Percentiles rank a stretch among this genome's conserved stretches.
These are phyloP conservation scores for Euclidium syriacum DNA, from an alignment of 345 rosid species.

Conservation along the genomic window DNA sequence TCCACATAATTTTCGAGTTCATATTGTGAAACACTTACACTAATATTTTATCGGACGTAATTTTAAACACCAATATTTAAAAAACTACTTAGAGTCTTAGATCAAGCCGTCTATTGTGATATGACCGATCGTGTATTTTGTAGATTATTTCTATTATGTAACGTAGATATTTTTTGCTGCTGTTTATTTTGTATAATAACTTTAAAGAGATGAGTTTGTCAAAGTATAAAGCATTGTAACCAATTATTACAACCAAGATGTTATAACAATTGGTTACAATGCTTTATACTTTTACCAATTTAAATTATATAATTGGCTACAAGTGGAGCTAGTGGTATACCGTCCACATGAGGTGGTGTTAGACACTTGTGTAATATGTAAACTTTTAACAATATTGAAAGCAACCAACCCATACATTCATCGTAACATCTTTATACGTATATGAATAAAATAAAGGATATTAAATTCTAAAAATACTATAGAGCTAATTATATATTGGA, in stretches of 20 bases:
- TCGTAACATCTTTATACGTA: background rate
- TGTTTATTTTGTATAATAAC: background rate
- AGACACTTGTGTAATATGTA: background rate
- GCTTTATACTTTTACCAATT: background rate
- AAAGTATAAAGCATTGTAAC: background rate
- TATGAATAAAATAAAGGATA: background rate
- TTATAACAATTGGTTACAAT: constrained; percentile 12
- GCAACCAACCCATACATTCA: constrained; percentile 7
- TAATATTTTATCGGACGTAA: too few relatives aligned
- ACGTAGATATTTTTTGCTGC: background rate
- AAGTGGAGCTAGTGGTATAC: constrained; percentile 32
- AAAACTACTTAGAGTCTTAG: too few relatives aligned
- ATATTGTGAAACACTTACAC: too few relatives aligned
- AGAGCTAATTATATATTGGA: background rate
- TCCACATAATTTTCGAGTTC: too few relatives aligned
- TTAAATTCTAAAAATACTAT: background rate
- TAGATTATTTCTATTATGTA: background rate
- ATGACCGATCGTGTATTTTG: background rate
- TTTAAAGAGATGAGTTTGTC: background rate
- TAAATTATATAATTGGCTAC: background rate
- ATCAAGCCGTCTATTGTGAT: background rate
- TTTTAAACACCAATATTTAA: too few relatives aligned
- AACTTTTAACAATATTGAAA: constrained; percentile 13
- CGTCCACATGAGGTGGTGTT: constrained; percentile 24
- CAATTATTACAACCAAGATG: too few relatives aligned